phyloP scores from a whole-genome alignment of 768 basidiomycete species.

The Mycena indigotica region DNA sequence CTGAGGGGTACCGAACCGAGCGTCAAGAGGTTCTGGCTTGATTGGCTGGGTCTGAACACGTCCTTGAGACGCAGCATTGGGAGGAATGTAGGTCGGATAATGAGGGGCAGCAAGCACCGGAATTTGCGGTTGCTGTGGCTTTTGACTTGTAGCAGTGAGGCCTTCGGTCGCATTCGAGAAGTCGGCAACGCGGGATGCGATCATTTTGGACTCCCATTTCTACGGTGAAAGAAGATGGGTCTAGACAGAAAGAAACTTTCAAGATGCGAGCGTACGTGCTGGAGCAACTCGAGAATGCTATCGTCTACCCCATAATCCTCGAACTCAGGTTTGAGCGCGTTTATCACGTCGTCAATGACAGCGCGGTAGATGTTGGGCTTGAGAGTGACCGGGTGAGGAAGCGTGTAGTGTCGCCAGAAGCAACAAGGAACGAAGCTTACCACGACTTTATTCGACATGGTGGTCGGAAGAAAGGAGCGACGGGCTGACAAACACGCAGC shows the following conservation, averaged over 20 bases:
- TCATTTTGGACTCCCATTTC: slow-evolving; percentile 77
- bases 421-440: slow-evolving; percentile 53
- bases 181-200: slow-evolving; percentile 72
- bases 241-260: slow-evolving; percentile 3
- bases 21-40: slow-evolving; percentile 54
- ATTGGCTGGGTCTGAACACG: slow-evolving; percentile 34
- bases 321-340: slow-evolving; percentile 69
- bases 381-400: slow-evolving; percentile 25
- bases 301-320: slow-evolving; percentile 76
- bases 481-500: slow-evolving; percentile 1
- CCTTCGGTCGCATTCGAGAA: slow-evolving; percentile 46
- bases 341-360: slow-evolving; percentile 78
- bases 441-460: slow-evolving; percentile 78
- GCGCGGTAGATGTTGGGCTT: slow-evolving; percentile 59
- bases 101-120: slow-evolving; percentile 40
- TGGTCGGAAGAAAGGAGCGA: neutral
- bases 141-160: slow-evolving; percentile 35
- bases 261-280: slow-evolving; percentile 51
- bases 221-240: slow-evolving; percentile 28
- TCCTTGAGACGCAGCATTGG: slow-evolving; percentile 13
- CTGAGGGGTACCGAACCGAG: slow-evolving; percentile 37
- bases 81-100: slow-evolving; percentile 38
- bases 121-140: slow-evolving; percentile 35
- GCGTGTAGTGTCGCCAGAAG: slow-evolving; percentile 31
- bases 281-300: slow-evolving; percentile 65